These are phyloP conservation scores for Centaurea solstitialis DNA, from an alignment of 129 eudicot genomes.

Conservation along the genomic window DNA sequence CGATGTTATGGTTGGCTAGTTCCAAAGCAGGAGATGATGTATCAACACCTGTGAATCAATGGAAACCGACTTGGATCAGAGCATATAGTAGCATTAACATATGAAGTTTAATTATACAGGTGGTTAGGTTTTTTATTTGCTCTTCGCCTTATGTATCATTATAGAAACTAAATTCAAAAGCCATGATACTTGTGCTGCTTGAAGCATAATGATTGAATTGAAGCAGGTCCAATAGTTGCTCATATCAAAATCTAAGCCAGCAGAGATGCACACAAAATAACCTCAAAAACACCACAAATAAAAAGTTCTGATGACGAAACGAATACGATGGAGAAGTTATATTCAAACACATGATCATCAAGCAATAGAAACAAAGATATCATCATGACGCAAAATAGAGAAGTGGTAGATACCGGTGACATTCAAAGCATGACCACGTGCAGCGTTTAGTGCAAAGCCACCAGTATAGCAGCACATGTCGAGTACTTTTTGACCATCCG, in stretches of 20 bases:
- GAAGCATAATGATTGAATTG: background rate
- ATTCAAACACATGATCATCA: background rate
- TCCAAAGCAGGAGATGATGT: slow-evolving; percentile 83
- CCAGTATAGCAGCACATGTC: slow-evolving; percentile 97
- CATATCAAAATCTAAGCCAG: background rate
- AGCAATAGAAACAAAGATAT: background rate
- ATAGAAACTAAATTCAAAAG: background rate
- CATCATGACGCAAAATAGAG: background rate
- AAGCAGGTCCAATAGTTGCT: background rate
- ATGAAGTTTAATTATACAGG: background rate
- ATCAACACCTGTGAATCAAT: slow-evolving; percentile 72
- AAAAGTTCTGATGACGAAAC: background rate
- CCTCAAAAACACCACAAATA: background rate
- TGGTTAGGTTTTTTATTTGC: background rate
- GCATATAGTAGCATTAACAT: slow-evolving; percentile 5
- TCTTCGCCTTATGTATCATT: background rate
- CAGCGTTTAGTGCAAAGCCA: slow-evolving; percentile 93
- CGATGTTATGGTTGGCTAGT: slow-evolving; percentile 70
- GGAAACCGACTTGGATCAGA: background rate
- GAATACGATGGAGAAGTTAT: background rate
- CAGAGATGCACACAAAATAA: background rate
- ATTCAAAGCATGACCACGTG: slow-evolving; percentile 69
- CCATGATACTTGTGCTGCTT: background rate
- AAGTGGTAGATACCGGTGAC: slow-evolving; percentile 65
- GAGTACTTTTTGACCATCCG: slow-evolving; percentile 70